Base-by-base conservation (phyloP, 83 land plant genomes). In the Larix sibirica region DNA sequence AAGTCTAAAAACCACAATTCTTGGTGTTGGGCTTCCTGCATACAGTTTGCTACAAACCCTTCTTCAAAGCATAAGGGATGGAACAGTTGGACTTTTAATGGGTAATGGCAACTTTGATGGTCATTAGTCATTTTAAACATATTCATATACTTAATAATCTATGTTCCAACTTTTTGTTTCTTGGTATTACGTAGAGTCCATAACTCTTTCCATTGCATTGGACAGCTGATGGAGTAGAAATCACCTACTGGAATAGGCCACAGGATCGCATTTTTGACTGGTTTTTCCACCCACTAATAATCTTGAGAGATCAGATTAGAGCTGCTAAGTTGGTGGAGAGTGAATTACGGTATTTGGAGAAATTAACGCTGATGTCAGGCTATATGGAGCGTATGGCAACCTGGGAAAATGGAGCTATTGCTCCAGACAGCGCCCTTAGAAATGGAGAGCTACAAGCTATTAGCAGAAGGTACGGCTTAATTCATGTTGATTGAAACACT, bases 381-480 rank as follows among this genome's bases (percentile, higher is more conserved):
- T 58, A 90, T 69, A 26, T 71, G 0, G 81, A 83, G 47, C 86
- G 86, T 1, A 85, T 91, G 87, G 84, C 85, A 20, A 67, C 80
- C 16, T 96, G 95, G 96, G 85, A 92, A 18, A 94, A 95, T 85
- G 98, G 96, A n/a, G 80, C 88, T 69, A 81, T 78, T 26, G 82
- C 85, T 13, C 95, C 96, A 60, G 84, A 89, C 21, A 91, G 91
- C 85, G 73, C 85, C 38, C 50, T 96, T 12, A 87, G 92, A 81
- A 86, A 82, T 75, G 98, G 93, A 69, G 96, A 94, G 79, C 85
- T 96, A 73, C 89, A 93, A 74, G 98, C 96, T 56, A 84, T 94
- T 28, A 87, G 89, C 81, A 86, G 98, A 88, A 92, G 98, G 98
- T 96, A 90, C 13, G 64, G 12, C 38, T 36, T 3, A 4, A 77